These are phyloP conservation scores for Torulaspora pretoriensis DNA, from an alignment of 1,139 yeast genomes.

Conservation along the genomic window DNA sequence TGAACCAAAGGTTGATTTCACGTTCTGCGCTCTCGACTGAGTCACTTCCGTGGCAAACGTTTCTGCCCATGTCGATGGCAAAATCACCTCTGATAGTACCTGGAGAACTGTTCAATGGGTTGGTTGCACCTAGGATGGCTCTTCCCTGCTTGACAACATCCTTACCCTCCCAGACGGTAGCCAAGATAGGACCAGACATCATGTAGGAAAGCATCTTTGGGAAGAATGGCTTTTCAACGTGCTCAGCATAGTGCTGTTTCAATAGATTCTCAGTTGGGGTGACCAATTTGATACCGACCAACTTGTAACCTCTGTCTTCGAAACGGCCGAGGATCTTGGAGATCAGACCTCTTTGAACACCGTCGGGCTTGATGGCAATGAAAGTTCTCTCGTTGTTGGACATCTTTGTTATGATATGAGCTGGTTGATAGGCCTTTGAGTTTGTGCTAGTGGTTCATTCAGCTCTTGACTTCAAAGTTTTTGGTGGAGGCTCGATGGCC, in stretches of 20 bases:
- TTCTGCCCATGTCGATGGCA: slow-evolving; percentile 97
- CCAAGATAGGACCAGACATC: slow-evolving; percentile 98
- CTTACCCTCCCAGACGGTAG: slow-evolving; percentile 99
- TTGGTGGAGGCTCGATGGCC: neutral
- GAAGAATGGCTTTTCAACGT: slow-evolving; percentile 95
- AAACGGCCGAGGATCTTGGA: slow-evolving; percentile 88
- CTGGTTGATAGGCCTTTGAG: neutral
- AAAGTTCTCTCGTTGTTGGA: slow-evolving; percentile 86
- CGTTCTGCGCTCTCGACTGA: slow-evolving; percentile 96
- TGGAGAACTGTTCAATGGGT: slow-evolving; percentile 95
- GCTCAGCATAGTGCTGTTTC: slow-evolving; percentile 93
- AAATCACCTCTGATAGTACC: slow-evolving; percentile 99
- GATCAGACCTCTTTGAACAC: slow-evolving; percentile 98
- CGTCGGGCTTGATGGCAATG: slow-evolving; percentile 99
- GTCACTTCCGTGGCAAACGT: slow-evolving; percentile 99
- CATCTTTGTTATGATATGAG: slow-evolving; percentile 4
- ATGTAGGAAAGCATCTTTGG: slow-evolving; percentile 92
- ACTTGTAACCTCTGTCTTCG: slow-evolving; percentile 95
- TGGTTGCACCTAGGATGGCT: slow-evolving; percentile 96
- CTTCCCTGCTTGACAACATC: slow-evolving; percentile 99
- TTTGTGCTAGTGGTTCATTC: neutral
- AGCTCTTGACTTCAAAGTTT: neutral
- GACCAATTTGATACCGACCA: slow-evolving; percentile 91
- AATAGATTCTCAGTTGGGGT: slow-evolving; percentile 82
- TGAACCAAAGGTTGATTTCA: slow-evolving; percentile 98